phyloP scores from a whole-genome alignment of 768 basidiomycete genomes.

The Lactifluus volemus region DNA sequence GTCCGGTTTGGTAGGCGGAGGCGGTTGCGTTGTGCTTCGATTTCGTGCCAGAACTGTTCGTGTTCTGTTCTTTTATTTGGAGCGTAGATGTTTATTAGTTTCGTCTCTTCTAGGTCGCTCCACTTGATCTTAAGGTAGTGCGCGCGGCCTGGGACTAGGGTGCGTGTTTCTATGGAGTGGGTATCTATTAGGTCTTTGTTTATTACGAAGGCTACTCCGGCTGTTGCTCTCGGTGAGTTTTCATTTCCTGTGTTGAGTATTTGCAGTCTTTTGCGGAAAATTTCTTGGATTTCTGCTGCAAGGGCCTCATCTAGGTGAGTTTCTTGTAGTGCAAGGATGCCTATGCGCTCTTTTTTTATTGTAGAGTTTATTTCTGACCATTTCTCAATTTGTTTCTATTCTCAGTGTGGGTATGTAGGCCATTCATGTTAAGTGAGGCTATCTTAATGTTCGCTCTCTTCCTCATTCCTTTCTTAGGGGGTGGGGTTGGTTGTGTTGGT shows the following conservation, averaged over 20 bases:
- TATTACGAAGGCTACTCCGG: neutral
- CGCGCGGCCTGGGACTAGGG: no score
- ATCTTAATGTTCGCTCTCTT: neutral
- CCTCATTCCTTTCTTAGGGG: no score
- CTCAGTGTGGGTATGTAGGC: no score
- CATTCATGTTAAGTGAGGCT: neutral
- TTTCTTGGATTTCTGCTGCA: neutral
- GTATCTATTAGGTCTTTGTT: neutral
- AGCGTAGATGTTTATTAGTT: neutral
- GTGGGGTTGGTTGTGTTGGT: no score
- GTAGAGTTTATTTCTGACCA: neutral
- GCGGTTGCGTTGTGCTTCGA: no score
- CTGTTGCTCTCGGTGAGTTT: neutral
- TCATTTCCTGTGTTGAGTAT: fast-evolving
- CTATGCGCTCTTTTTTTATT: neutral
- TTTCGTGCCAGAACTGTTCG: neutral
- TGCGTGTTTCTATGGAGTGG: no score
- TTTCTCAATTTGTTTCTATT: neutral
- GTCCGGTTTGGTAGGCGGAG: neutral
- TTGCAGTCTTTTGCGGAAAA: neutral
- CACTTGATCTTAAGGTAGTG: no score
- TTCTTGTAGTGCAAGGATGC: neutral
- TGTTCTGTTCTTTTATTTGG: neutral
- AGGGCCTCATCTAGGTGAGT: no score
- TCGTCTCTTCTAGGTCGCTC: no score